Percentiles rank a stretch among this genome's conserved stretches.
These are phyloP conservation scores for Paecilomyces niveus DNA, from an alignment of 2,329 filamentous ascomycete species.

Conservation along the genomic window DNA sequence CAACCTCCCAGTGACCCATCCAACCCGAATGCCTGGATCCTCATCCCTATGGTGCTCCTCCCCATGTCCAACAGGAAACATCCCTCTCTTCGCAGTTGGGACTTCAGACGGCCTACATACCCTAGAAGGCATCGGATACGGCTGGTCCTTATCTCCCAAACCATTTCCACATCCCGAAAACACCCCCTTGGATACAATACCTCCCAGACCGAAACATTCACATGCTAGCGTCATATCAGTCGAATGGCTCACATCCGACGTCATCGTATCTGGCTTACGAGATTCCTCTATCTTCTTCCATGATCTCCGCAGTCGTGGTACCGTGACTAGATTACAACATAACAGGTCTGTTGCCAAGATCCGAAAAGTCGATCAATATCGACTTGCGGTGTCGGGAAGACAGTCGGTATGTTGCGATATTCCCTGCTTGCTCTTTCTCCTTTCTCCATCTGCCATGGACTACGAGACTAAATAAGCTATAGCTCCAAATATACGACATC, in stretches of 20 bases:
- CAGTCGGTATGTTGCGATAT: conserved; percentile 19
- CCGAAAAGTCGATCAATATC: conserved; percentile 27
- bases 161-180: conserved; percentile 14
- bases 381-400: conserved; percentile 26
- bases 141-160: conserved; percentile 23
- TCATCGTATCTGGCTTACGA: conserved; percentile 29
- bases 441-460: not conserved
- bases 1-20: conserved; percentile 15
- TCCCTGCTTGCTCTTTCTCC: not conserved
- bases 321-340: conserved; percentile 26
- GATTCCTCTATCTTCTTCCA: conserved; percentile 28
- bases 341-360: conserved; percentile 25
- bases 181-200: conserved; percentile 7
- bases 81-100: conserved; percentile 29
- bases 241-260: conserved; percentile 30
- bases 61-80: conserved; percentile 22
- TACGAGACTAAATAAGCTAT: not conserved
- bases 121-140: conserved; percentile 18
- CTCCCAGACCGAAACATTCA: conserved; percentile 14
- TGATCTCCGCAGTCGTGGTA: conserved; percentile 27
- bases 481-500: conserved; percentile 38
- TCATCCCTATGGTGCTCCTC: conserved; percentile 31
- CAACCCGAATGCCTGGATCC: conserved; percentile 18
- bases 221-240: conserved; percentile 25
- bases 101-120: conserved; percentile 30